Percentiles rank a stretch among this genome's conserved stretches.
These are phyloP conservation scores for Phylloporus gajari DNA, from an alignment of 1,284 basidiomycete species.

Conservation along the genomic window DNA sequence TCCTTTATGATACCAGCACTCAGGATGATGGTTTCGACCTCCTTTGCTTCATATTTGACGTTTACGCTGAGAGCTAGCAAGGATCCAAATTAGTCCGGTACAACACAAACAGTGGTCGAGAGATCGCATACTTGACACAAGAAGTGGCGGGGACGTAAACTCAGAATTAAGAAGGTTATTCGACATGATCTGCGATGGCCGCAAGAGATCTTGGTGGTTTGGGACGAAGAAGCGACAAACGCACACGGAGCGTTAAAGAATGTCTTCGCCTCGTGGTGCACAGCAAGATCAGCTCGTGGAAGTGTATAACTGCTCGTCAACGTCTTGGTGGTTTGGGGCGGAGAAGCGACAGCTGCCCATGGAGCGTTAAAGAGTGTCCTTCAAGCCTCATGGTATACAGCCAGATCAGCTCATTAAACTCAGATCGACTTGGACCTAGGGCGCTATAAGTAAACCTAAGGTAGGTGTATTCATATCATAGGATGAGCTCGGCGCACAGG, in stretches of 20 bases:
- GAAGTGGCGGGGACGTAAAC: neutral
- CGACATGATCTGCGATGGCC: neutral
- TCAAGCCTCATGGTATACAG: slow-evolving; percentile 1
- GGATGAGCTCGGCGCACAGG: too few species aligned
- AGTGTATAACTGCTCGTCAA: neutral
- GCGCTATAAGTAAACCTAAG: too few species aligned
- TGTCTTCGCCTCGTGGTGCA: too few species aligned
- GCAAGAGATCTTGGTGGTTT: neutral
- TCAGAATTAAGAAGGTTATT: neutral
- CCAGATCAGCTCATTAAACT: neutral
- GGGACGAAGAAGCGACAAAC: neutral
- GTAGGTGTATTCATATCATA: too few species aligned
- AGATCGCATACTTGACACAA: neutral
- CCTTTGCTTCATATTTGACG: slow-evolving; percentile 1
- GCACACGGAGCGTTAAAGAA: neutral
- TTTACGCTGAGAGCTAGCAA: slow-evolving; percentile 7
- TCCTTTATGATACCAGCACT: neutral
- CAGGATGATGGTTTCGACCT: neutral
- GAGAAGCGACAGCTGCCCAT: neutral
- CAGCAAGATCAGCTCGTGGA: too few species aligned
- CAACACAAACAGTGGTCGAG: neutral
- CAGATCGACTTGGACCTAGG: too few species aligned
- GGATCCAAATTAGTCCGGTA: neutral
- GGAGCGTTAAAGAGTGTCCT: neutral
- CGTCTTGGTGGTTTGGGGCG: neutral